Base-by-base conservation (phyloP, 202 grass and related monocot genomes). In the Panicum virgatum region DNA sequence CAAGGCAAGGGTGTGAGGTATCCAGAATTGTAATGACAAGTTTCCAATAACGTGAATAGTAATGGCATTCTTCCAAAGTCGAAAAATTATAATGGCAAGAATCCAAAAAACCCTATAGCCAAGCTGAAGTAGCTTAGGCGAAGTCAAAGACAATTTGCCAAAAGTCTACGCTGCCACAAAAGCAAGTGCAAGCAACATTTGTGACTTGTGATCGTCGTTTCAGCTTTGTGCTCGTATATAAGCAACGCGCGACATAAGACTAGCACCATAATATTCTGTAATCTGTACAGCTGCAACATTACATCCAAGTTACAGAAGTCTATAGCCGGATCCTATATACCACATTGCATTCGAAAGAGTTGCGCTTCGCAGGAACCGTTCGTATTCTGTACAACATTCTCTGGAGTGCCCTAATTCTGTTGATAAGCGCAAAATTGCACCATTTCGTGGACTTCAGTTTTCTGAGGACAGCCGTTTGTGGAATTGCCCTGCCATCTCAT, bases 361-460 rank as follows among this genome's bases (percentile, higher is more conserved):
- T 44, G 63, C 62, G 22, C 59, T 56, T 19, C 25, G 57, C 47
- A 34, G 37, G 14, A 64, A 64, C 62, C 22, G 26, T 36, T 2
- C 4, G 9, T 10, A 65, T 44, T 66, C 50, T 74, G 78, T 74
- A 73, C 86, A 79, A n/a, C 40, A 26, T 73, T 58, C 58, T 72
- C 67, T 10, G 0, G 26, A 3, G 10, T 52, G 54, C 19, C 38
- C 69, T 50, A 32, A 9, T 11, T 40, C 67, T 68, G 13, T 5
- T 73, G 32, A 34, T 11, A 6, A 30, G 9, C 54, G 12, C 43
- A 8, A 42, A 71, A 57, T 15, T 19, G 20, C 26, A 42, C 56
- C 39, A 62, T 54, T 69, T n/a, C 16, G 39, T 76, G 71, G 52
- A 60, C 0, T 29, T 58, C 14, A 22, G 26, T 42, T 34, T 19